A percentile compares a stretch with the other conserved stretches of the same genome.
phyloP scores from a whole-genome alignment of 208 protist genomes.

The Crithidia acanthocephali region DNA sequence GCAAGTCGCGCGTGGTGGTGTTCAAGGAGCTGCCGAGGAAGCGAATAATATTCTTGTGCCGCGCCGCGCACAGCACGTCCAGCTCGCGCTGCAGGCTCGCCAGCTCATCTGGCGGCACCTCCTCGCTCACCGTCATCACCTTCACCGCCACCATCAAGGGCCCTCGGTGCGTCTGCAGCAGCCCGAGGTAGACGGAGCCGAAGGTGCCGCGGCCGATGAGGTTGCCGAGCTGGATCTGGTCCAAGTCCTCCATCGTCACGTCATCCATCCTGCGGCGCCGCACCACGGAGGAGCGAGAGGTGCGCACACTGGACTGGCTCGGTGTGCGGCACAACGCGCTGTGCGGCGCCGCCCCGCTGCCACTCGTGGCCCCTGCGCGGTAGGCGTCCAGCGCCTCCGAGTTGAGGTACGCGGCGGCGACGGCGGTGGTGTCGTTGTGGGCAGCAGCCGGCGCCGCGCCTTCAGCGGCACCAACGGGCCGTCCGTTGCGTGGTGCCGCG shows the following conservation, averaged over 20 bases:
- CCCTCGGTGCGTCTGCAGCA: conserved; percentile 45
- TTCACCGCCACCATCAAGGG: conserved; percentile 75
- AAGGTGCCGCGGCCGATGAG: conserved; percentile 69
- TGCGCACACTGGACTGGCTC: conserved; percentile 43
- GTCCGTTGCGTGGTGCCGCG: no score
- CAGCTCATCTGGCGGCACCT: conserved; percentile 40
- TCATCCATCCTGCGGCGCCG: conserved; percentile 54
- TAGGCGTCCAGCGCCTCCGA: conserved; percentile 33
- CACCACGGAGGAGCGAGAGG: conserved; percentile 49
- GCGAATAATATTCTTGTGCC: conserved; percentile 78
- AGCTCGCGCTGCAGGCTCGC: conserved; percentile 59
- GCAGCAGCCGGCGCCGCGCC: no score
- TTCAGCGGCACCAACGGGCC: no score
- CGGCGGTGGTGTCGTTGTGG: neutral
- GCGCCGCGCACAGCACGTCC: conserved; percentile 54
- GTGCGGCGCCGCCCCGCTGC: no score
- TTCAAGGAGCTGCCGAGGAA: conserved; percentile 66
- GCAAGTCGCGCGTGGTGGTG: conserved; percentile 44
- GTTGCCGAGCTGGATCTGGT: conserved; percentile 52
- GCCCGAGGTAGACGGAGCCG: conserved; percentile 57
- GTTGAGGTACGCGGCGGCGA: conserved; percentile 22
- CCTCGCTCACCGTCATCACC: conserved; percentile 45
- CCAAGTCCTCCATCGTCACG: conserved; percentile 46
- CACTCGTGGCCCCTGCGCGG: neutral
- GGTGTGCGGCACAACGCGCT: conserved; percentile 14